Evolutionary conservation across 805 yeast species (phyloP), one percentile per base, ranked within the genome.

Genomic region (Kodamaea neixiangensis): DNA sequence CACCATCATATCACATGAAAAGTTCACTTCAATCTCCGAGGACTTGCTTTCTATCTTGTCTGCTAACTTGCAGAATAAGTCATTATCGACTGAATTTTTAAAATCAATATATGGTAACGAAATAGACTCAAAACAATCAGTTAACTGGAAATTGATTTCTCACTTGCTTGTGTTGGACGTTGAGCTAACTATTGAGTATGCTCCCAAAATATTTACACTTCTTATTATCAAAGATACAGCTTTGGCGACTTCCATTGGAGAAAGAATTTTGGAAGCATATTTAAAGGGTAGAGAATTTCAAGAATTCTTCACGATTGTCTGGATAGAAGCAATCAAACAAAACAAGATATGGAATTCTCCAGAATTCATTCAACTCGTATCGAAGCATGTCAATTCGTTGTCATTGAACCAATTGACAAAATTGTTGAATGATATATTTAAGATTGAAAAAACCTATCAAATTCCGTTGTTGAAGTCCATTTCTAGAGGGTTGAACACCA

Each of bases 231-330:
- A n/a, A 20, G 20, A 31, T 33, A 11, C 20, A 15, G 41, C n/a
- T 11, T 44, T 47, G 17, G 35, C 52, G 9, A 48, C 47, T 7
- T 49, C 45, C 1, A 56, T 72, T 1, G 66, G 66, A 3, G 53
- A 48, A n/a, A 67, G 68, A 42, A 48, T 81, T n/a, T 63, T 79
- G 1, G 66, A 70, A 13, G 78, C 85, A 18, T 80, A 75, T 60
- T 68, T 74, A 9, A 78, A 72, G 56, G 83, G 84, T 3, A 80
- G 92, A 72, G 89, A 85, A 49, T 67, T 81, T 21, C 65, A 65
- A 2, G 60, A 67, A 3, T 86, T 86, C 55, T 69, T 81, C 46
- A 62, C 68, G 6, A 55, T 54, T 1, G 64, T 74, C 10, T 83
- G 86, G 83, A 64, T 68, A 13, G 44, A 47, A 15, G 69, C 61